Conservation (phyloP, 352 stramenopile species). For the Phytopythium ostracodes region DNA sequence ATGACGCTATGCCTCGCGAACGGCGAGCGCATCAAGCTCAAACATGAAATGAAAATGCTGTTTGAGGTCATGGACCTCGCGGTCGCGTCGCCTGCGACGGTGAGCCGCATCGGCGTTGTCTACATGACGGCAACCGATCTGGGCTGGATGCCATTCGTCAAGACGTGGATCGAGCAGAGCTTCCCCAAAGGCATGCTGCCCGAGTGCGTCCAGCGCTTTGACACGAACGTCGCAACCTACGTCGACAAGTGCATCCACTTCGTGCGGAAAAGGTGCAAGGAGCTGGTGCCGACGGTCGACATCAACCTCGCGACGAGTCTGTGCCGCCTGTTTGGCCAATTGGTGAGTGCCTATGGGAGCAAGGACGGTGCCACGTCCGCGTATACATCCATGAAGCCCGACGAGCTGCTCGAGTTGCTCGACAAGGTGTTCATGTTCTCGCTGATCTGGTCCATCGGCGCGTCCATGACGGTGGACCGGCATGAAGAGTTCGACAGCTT, state of each 20-base stretch:
- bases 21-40: conserved; percentile 89
- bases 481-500: conserved; percentile 83
- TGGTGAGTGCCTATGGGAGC: conserved; percentile 53
- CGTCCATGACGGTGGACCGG: conserved; percentile 73
- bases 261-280: conserved; percentile 65
- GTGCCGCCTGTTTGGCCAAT: conserved; percentile 80
- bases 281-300: conserved; percentile 88
- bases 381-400: conserved; percentile 24
- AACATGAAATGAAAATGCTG: conserved; percentile 91
- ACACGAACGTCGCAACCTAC: conserved; percentile 48
- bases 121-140: conserved; percentile 85
- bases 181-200: conserved; percentile 39
- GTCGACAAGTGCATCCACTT: conserved; percentile 78
- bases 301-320: conserved; percentile 87
- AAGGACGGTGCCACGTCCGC: conserved; percentile 9
- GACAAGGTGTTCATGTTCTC: conserved; percentile 88
- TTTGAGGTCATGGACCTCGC: conserved; percentile 94
- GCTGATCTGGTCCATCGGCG: conserved; percentile 89
- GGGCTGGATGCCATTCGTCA: conserved; percentile 88
- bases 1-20: conserved; percentile 94
- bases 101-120: conserved; percentile 73
- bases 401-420: conserved; percentile 46
- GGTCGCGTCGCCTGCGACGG: conserved; percentile 89
- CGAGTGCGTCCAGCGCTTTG: conserved; percentile 32
- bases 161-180: conserved; percentile 82